Base-by-base conservation (phyloP, 1,284 basidiomycete genomes). In the Cyathus olla region DNA sequence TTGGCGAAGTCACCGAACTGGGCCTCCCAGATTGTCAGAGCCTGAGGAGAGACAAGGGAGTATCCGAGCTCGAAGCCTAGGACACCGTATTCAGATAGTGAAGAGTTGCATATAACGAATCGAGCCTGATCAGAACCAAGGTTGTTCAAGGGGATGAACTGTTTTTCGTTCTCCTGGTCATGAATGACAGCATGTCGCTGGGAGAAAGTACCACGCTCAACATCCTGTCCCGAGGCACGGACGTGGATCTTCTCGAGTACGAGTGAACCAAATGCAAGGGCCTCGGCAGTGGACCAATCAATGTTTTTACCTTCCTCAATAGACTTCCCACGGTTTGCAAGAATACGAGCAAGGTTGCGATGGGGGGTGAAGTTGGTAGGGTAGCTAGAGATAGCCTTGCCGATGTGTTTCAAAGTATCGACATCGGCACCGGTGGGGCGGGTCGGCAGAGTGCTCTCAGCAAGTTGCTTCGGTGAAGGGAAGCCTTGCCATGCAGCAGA, bases 191-290 rank as follows among this genome's bases (percentile, higher is more conserved):
- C 96, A 74, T 99, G 98, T 57, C 98, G 94, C 77, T 99, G 98
- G n/a, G 97, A 99, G 87, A 99, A 99, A 9, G 98, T 99, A 59
- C 98, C 98, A 77, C 98, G 94, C 82, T 99, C 98, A 57, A 99
- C 97, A 79, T 99, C 98, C 82, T 99, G 98, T 50, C 98, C 98
- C 1, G 96, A 98, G 2, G 99, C 85, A 71, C 98, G 95, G 57
- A 99, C 94, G 76, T 99, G 96, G 60, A 93, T 93, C 72, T 95
- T 94, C 83, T 99, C 97, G 51, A 97, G 85, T 31, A 94, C 94
- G 55, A 99, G 90, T 17, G 96, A 89, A 64, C 97, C 98, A 72
- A 99, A 96, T 0, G 98, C 98, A 58, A 99, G 90, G 0, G 98
- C 96, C 83, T 99, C 98, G 62, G 97, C 97, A n/a, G 98, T 99